Evolutionary conservation across 768 basidiomycete genomes (phyloP), one percentile per base, ranked within the genome.

Genomic region (Auricularia sp.): DNA sequence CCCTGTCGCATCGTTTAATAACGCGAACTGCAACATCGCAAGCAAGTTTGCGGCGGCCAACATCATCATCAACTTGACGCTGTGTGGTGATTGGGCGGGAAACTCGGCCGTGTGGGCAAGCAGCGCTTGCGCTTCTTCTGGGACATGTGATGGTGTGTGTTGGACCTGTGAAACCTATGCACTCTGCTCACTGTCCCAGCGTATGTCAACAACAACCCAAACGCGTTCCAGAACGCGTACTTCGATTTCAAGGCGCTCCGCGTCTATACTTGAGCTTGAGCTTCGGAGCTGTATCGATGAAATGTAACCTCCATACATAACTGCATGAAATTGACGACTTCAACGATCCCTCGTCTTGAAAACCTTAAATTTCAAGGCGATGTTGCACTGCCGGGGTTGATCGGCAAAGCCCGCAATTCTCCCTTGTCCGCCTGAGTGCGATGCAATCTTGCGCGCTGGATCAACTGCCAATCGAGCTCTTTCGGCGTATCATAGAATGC

Each of bases 31-130:
- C 70, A 74, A 86, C 66, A 78, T 92, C 58, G 67, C 76, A 56
- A 74, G 77, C 61, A 75, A 84, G 64, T 85, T 90, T 68, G 75
- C 79, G 10, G 66, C 77, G 1, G 81, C 88, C 69, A 85, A 83
- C 67, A 88, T 89, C 64, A 76, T 89, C 67, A 85, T 90, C 68
- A 84, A 89, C 68, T 77, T 89, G 65, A 84, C 86, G 1, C 82
- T 89, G 70, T 88, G 83, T 74, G 85, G 84, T 58, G 81, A 82
- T 68, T 86, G 80, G 80, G 86, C 85, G 3, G 84, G 85, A 35
- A 64, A 70, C 21, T 29, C 66, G 18, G 68, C 72, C 47, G 74
- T 75, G 13, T 87, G 54, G 54, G 54, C 11, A 8, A n/a, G n/a
- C 18, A 54, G 54, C 29, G 54, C 54, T 7, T 54, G 54, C 45